Evolutionary conservation across 2,329 filamentous ascomycete species (phyloP).

Genomic region (Aspergillus fijiensis): DNA sequence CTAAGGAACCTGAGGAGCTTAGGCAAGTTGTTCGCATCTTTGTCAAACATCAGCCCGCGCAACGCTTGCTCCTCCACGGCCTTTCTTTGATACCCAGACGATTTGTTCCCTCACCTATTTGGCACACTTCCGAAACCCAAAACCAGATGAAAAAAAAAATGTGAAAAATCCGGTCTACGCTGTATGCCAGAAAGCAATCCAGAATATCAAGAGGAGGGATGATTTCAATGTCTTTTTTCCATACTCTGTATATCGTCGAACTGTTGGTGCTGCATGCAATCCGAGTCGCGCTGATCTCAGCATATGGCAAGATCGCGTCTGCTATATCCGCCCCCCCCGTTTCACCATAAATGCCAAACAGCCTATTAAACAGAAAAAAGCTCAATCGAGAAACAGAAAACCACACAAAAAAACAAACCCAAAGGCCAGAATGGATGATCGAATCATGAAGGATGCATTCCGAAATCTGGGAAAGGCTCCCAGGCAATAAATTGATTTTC

Average conservation of each 20-base stretch:
- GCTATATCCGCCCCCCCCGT: conserved; percentile 14
- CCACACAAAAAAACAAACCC: conserved; percentile 14
- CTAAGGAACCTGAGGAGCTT: conserved; percentile 23
- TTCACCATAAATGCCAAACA: conserved; percentile 13
- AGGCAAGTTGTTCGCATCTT: conserved; percentile 29
- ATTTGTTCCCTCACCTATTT: conserved; percentile 29
- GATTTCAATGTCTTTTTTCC: conserved; percentile 11
- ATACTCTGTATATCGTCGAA: conserved; percentile 23
- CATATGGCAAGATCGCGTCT: conserved; percentile 15
- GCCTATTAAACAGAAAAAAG: conserved; percentile 16
- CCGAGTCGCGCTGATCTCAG: conserved; percentile 14
- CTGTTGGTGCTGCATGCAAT: conserved; percentile 14
- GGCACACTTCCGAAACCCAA: conserved; percentile 11
- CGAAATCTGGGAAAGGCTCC: conserved; percentile 27
- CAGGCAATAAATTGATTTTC: conserved; percentile 28
- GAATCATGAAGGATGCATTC: conserved; percentile 30
- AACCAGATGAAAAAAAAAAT: neutral
- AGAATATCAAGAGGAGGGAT: conserved; percentile 10
- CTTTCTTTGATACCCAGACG: conserved; percentile 41
- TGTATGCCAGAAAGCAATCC: conserved; percentile 16
- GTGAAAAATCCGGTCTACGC: conserved; percentile 14
- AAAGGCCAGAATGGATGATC: conserved; percentile 14
- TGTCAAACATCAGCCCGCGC: conserved; percentile 22
- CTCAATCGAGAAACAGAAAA: conserved; percentile 16
- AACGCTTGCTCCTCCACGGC: conserved; percentile 27